These are phyloP conservation scores for Dillenia turbinata DNA, from an alignment of 164 flowering plant species.

Conservation along the genomic window DNA sequence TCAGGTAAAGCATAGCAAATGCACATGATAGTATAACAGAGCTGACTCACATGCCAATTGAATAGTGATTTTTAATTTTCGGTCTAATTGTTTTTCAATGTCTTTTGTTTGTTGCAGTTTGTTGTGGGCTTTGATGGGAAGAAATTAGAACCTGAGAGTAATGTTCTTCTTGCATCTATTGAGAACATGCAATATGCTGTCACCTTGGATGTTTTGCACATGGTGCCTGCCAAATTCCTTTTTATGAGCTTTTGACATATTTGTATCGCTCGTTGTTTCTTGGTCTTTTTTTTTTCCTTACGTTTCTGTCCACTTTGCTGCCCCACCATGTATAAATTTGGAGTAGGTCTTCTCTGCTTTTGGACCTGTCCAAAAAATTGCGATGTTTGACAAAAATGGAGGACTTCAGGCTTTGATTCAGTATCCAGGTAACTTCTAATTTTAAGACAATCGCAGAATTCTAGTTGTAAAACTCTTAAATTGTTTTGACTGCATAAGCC, in stretches of 20 bases:
- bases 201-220: slow-evolving; percentile 77
- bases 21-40: no score
- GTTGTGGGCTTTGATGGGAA: slow-evolving; percentile 66
- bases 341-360: slow-evolving; percentile 85
- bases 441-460: no score
- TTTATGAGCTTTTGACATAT: neutral
- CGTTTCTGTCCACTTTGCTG: no score
- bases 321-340: neutral
- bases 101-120: slow-evolving; percentile 35
- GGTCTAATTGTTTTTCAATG: neutral
- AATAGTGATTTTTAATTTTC: neutral
- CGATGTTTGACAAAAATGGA: slow-evolving; percentile 98
- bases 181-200: slow-evolving; percentile 98
- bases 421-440: slow-evolving; percentile 58
- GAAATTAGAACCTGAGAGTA: slow-evolving; percentile 83
- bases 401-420: slow-evolving; percentile 92
- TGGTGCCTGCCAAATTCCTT: slow-evolving; percentile 40
- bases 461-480: no score
- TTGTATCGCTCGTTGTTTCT: neutral
- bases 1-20: slow-evolving; percentile 45
- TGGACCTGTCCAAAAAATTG: slow-evolving; percentile 92
- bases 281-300: neutral
- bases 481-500: no score
- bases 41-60: no score
- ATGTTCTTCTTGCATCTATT: slow-evolving; percentile 92